phyloP scores from a whole-genome alignment of 495 filamentous ascomycete genomes.

The Daldinia concentrica region DNA sequence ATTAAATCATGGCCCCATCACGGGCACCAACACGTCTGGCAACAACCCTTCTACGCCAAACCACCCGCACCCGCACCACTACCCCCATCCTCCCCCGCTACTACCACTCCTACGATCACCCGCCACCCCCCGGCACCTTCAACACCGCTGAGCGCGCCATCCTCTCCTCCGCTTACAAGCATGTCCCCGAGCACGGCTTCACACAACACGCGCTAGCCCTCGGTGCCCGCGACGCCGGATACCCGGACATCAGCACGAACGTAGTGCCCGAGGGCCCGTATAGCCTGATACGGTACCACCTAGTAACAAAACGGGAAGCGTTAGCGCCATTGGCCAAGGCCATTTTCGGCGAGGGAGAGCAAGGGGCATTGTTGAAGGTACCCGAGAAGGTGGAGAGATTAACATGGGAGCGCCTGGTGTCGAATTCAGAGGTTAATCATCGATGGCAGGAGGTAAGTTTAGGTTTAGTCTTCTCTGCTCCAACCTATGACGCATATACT shows the following conservation, averaged over 20 bases:
- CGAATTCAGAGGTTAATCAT: conserved; percentile 73
- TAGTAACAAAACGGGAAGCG: conserved; percentile 67
- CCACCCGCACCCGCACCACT: conserved; percentile 1
- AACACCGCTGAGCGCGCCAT: conserved; percentile 75
- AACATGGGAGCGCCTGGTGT: conserved; percentile 74
- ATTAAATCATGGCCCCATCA: neutral
- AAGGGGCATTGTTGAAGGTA: conserved; percentile 32
- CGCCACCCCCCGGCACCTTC: conserved; percentile 68
- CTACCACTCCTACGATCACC: conserved; percentile 80
- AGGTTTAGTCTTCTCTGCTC: neutral
- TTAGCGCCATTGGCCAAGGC: conserved; percentile 48
- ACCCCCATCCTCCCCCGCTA: conserved; percentile 39
- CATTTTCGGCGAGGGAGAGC: conserved; percentile 34
- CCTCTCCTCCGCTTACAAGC: conserved; percentile 78
- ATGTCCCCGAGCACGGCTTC: conserved; percentile 87
- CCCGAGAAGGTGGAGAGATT: conserved; percentile 68
- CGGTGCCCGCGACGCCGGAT: conserved; percentile 83
- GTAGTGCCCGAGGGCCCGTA: conserved; percentile 82
- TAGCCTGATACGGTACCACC: conserved; percentile 82
- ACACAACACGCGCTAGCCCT: conserved; percentile 72
- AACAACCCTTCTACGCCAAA: conserved; percentile 7
- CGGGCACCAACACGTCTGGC: conserved; percentile 6
- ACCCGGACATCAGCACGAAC: conserved; percentile 85
- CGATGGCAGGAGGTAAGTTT: conserved; percentile 83
- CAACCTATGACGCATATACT: too few species aligned